Base-by-base conservation (phyloP, 805 yeast species). In the Sungouiella thailandica region DNA sequence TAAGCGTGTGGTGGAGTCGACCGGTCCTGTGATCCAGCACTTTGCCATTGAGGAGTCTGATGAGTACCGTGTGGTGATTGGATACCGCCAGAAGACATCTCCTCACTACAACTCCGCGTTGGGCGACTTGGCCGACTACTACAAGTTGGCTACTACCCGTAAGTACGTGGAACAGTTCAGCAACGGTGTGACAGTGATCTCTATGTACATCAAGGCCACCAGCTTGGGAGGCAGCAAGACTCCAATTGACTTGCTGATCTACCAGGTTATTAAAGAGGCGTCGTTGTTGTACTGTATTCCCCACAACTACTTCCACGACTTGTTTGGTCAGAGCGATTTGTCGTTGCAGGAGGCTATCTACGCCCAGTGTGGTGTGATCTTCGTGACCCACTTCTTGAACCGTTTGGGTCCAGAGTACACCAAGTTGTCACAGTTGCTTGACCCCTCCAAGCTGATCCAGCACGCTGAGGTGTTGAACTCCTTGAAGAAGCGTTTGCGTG, bases 291-390 rank as follows among this genome's bases (percentile, higher is more conserved):
- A 84, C 63, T 84, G 96, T 49, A 76, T 90, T 46, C 98, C 98
- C 32, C 80, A 83, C 59, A 85, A 87, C 53, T 70, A 77, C 48
- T 90, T 89, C 70, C 80, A 79, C 47, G 72, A 73, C 34, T 70
- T 79, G 37, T 89, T 89, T 54, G 78, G 82, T 41, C 58, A 68
- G 32, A 83, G 90, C 35, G 79, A 78, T 46, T 73, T 90, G 60
- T 88, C 97, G 1, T 78, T 94, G 48, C 97, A 90, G 64, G 98
- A 93, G 64, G 78, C 89, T 29, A 81, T 88, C 37, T 93, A 93
- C 57, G 94, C 97, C 28, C 97, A 90, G 59, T 83, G 88, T 59
- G 95, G 90, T 50, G 82, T 84, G 28, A 84, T 87, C 41, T 90
- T 93, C 56, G 95, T 87, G 32, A 82, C 95, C 23, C 97, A 93